A percentile compares a stretch with the other conserved stretches of the same genome.
These are phyloP conservation scores for Globisporangium spinosum DNA, from an alignment of 352 stramenopile genomes.

Conservation along the genomic window DNA sequence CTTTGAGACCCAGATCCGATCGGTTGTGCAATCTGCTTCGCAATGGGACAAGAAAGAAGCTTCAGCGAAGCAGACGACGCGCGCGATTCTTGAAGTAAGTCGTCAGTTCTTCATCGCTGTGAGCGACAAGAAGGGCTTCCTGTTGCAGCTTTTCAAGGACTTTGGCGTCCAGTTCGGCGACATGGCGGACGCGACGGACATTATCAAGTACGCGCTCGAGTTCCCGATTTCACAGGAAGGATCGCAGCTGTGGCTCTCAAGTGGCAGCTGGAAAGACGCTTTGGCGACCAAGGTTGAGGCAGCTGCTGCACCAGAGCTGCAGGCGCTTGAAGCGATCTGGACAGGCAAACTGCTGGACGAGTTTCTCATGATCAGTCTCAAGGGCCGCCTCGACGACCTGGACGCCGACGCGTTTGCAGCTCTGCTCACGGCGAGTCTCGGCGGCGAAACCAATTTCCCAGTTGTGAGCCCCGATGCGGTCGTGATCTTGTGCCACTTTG, in stretches of 20 bases:
- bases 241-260: slow-evolving; percentile 46
- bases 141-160: slow-evolving; percentile 68
- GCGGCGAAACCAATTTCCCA: slow-evolving; percentile 34
- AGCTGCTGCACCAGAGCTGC: slow-evolving; percentile 12
- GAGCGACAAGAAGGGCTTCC: slow-evolving; percentile 59
- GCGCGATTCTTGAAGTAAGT: slow-evolving; percentile 32
- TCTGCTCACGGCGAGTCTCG: slow-evolving; percentile 53
- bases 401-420: slow-evolving; percentile 44
- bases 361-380: slow-evolving; percentile 76
- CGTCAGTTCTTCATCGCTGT: slow-evolving; percentile 52
- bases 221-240: slow-evolving; percentile 42
- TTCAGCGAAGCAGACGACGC: slow-evolving; percentile 23
- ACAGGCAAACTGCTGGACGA: slow-evolving; percentile 73
- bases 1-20: slow-evolving; percentile 45
- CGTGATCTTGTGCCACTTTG: slow-evolving; percentile 71
- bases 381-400: slow-evolving; percentile 65
- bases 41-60: slow-evolving; percentile 25
- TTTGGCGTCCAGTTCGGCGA: slow-evolving; percentile 67
- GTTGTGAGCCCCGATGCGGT: slow-evolving; percentile 67
- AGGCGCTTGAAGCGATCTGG: slow-evolving; percentile 53
- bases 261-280: slow-evolving; percentile 49
- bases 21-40: slow-evolving; percentile 33
- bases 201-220: slow-evolving; percentile 57
- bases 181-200: slow-evolving; percentile 46
- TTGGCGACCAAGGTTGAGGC: background rate